These are phyloP conservation scores for Xenoacremonium recifei DNA, from an alignment of 2,329 filamentous ascomycete species.

Conservation along the genomic window DNA sequence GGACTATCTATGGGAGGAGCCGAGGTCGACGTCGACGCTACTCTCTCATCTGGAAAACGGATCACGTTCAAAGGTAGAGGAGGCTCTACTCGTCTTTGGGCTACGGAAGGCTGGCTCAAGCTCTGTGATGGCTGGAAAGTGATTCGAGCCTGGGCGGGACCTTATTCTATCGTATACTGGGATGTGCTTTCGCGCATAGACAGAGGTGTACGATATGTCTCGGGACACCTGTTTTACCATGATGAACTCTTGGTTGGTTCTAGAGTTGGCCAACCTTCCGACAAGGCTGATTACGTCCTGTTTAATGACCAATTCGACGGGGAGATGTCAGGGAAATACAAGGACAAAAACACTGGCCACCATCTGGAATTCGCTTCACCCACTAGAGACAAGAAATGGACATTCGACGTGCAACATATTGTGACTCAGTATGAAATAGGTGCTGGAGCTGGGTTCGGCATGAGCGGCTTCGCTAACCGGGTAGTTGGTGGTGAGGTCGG, in stretches of 20 bases:
- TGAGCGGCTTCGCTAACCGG: constrained; percentile 2
- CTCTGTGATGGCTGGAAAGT: constrained; percentile 4
- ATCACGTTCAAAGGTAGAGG: constrained; percentile 2
- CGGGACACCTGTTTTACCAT: constrained; percentile 2
- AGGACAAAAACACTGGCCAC: constrained; percentile 4
- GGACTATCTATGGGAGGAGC: constrained; percentile 3
- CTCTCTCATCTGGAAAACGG: constrained; percentile 3
- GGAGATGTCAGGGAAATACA: constrained; percentile 3
- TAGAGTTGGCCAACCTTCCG: constrained; percentile 2
- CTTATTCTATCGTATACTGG: constrained; percentile 3
- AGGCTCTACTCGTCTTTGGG: constrained; percentile 3
- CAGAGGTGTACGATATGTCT: constrained; percentile 1
- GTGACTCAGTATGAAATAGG: constrained; percentile 5
- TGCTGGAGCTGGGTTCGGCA: constrained; percentile 3
- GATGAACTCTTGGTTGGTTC: constrained; percentile 3
- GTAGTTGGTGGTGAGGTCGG: constrained; percentile 5
- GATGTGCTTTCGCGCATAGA: constrained; percentile 1
- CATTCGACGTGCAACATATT: constrained; percentile 2
- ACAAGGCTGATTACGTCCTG: constrained; percentile 3
- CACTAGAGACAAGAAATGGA: constrained; percentile 3
- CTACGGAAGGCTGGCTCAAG: constrained; percentile 2
- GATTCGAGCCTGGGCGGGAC: constrained; percentile 2
- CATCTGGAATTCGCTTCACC: constrained; percentile 2
- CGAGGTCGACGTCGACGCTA: constrained; percentile 2
- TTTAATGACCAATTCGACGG: constrained; percentile 3